Conservation (phyloP, 768 basidiomycete genomes). For the Leccinellum luteum region DNA sequence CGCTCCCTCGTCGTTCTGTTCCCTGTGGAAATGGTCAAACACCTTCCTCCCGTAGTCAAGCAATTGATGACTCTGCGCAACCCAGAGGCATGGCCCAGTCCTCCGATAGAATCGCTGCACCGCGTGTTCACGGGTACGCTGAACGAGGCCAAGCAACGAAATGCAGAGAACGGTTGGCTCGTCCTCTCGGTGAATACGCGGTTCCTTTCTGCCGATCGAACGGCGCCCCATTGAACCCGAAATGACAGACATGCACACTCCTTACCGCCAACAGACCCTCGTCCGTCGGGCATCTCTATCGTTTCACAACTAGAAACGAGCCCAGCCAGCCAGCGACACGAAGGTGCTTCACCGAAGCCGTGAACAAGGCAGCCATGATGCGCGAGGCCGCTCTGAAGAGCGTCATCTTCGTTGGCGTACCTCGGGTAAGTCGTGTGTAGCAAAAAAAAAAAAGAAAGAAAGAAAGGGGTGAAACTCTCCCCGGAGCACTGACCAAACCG, state of each 20-base stretch:
- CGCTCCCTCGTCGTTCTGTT: background rate
- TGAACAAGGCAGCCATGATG: constrained; percentile 79
- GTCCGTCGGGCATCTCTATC: constrained; percentile 77
- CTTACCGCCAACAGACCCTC: constrained; percentile 81
- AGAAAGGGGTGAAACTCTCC: background rate
- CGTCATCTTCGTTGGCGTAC: constrained; percentile 84
- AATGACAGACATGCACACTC: constrained; percentile 73
- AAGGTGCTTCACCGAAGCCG: constrained; percentile 49
- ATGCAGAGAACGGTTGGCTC: constrained; percentile 77
- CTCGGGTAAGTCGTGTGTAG: constrained; percentile 53
- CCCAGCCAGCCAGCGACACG: constrained; percentile 39
- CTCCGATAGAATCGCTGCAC: constrained; percentile 51
- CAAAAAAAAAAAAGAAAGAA: background rate
- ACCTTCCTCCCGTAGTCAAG: constrained; percentile 67
- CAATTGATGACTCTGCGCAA: constrained; percentile 67
- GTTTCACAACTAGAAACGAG: constrained; percentile 60
- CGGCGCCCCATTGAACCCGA: constrained; percentile 26
- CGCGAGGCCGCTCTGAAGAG: constrained; percentile 89
- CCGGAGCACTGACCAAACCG: constrained; percentile 5
- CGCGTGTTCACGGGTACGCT: constrained; percentile 60
- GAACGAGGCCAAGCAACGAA: constrained; percentile 58
- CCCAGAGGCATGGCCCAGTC: constrained; percentile 57
- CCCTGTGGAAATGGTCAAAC: constrained; percentile 33
- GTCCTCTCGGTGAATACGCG: constrained; percentile 61
- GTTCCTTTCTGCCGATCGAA: constrained; percentile 8